Conservation (phyloP, 2,329 filamentous ascomycete species). For the Teratosphaeria pseudoeucalypti region DNA sequence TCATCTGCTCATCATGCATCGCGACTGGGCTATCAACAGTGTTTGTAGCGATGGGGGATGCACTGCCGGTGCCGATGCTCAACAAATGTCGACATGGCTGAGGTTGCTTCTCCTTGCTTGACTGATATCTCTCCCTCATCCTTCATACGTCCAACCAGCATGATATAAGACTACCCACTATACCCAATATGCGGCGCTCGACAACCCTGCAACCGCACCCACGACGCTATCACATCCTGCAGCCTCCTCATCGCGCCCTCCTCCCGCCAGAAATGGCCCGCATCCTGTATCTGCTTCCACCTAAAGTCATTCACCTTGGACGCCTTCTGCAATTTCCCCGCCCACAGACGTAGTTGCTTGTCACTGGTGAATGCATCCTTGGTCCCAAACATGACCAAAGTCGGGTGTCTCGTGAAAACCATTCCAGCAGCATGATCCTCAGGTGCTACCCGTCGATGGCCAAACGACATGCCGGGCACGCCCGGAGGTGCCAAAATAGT, state of each 20-base stretch:
- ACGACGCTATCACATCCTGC: constrained; percentile 13
- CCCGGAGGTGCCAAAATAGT: constrained; percentile 22
- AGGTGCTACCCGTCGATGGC: constrained; percentile 9
- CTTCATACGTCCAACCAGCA: not conserved
- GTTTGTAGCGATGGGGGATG: too few species aligned
- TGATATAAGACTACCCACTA: not conserved
- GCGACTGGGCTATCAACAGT: too few species aligned
- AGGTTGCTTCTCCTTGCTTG: too few species aligned
- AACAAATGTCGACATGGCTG: too few species aligned
- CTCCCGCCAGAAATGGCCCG: constrained; percentile 44
- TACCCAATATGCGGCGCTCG: not conserved
- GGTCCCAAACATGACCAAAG: constrained; percentile 64
- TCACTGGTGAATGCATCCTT: constrained; percentile 62
- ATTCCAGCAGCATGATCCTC: constrained; percentile 3
- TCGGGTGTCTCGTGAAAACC: constrained; percentile 39
- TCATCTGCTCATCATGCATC: too few species aligned
- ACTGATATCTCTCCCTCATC: too few species aligned
- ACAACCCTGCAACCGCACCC: constrained; percentile 8
- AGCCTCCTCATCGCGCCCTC: constrained; percentile 23
- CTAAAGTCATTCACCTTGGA: constrained; percentile 24
- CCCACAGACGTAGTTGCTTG: constrained; percentile 58
- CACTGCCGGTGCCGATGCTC: too few species aligned
- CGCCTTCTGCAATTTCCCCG: constrained; percentile 36
- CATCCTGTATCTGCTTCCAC: constrained; percentile 36
- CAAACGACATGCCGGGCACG: constrained; percentile 14